phyloP scores from a whole-genome alignment of 140 eudicot species.

The Oenanthe javanica region DNA sequence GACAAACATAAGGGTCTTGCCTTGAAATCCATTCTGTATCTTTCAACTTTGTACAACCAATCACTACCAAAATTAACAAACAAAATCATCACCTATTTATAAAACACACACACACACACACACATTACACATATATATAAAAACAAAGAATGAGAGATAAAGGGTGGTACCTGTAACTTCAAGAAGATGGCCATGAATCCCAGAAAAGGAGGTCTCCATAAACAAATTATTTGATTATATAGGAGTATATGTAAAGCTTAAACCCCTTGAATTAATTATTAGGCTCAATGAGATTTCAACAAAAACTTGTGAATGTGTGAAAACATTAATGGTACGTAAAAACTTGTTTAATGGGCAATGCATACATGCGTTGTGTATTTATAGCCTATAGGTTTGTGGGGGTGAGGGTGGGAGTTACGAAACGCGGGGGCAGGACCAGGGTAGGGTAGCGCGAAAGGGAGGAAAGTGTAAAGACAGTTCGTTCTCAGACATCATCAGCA shows the following conservation, averaged over 20 bases:
- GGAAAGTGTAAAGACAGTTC: no score
- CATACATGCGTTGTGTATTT: no score
- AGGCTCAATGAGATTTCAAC: neutral
- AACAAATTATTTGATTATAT: neutral
- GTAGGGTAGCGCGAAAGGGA: no score
- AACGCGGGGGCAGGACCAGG: no score
- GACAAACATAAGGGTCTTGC: slow-evolving; percentile 54
- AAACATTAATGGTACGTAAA: neutral
- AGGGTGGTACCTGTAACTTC: neutral
- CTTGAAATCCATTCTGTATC: slow-evolving; percentile 50
- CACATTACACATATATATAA: neutral
- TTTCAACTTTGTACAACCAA: slow-evolving; percentile 39
- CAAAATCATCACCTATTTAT: neutral
- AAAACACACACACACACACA: no score
- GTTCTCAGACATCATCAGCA: no score
- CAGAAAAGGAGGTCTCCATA: slow-evolving; percentile 7
- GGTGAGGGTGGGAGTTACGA: no score
- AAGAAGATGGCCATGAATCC: slow-evolving; percentile 12
- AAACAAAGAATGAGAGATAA: neutral
- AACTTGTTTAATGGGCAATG: no score
- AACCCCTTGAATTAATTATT: neutral
- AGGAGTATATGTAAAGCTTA: neutral
- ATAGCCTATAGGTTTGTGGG: no score
- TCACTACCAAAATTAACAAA: slow-evolving; percentile 16
- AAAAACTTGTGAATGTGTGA: neutral